phyloP scores from a whole-genome alignment of 176 grass and related monocot genomes.

The Ananas comosus region DNA sequence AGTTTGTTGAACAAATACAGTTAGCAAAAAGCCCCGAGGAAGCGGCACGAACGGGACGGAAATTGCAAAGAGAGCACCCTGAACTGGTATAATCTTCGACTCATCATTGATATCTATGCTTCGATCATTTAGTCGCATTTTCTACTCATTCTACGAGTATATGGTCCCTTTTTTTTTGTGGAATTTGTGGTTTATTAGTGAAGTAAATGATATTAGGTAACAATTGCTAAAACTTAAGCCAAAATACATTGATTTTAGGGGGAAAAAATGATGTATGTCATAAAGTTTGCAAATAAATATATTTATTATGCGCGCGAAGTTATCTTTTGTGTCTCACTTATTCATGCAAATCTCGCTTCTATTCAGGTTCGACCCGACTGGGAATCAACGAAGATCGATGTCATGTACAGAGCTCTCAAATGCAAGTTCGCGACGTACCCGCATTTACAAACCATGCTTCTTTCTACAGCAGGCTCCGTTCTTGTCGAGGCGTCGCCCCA shows the following conservation, averaged over 20 bases:
- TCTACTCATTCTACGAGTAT: too few relatives aligned
- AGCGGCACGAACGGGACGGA: conserved; percentile 83
- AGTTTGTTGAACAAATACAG: conserved; percentile 70
- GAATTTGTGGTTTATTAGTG: too few relatives aligned
- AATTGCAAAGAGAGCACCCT: conserved; percentile 57
- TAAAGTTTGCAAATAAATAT: neutral
- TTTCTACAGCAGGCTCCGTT: conserved; percentile 72
- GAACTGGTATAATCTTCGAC: conserved; percentile 49
- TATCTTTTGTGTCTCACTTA: neutral
- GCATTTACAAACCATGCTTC: conserved; percentile 57
- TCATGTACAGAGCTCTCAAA: conserved; percentile 71
- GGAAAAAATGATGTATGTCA: neutral
- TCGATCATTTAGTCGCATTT: too few relatives aligned
- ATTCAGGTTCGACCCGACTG: conserved; percentile 60
- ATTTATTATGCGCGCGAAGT: neutral
- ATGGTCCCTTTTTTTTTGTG: too few relatives aligned
- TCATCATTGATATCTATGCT: neutral
- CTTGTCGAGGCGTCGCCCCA: conserved; percentile 92
- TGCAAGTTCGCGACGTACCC: conserved; percentile 67
- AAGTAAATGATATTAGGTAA: too few relatives aligned
- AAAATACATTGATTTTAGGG: neutral
- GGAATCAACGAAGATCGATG: conserved; percentile 63
- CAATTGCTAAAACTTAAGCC: too few relatives aligned
- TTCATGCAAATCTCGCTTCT: neutral
- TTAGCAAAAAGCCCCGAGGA: conserved; percentile 79